Evolutionary conservation across 352 stramenopile species (phyloP).

Genomic region (Globisporangium orthogonon): DNA sequence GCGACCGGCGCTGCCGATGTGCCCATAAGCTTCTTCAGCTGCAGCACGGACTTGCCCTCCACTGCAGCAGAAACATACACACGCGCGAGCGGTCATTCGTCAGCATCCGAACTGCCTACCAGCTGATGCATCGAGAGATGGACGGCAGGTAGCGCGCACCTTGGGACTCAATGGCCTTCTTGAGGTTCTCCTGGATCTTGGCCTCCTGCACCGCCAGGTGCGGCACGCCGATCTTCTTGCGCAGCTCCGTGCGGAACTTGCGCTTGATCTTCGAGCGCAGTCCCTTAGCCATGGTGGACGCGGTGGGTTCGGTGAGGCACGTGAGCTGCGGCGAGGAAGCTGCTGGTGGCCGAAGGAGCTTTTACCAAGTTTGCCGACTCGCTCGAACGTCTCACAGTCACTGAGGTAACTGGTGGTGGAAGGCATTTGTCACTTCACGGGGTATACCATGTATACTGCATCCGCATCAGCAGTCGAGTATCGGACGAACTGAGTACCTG

Average conservation of each 20-base stretch:
- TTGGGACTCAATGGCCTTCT: slow-evolving; percentile 67
- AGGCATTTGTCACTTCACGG: too few relatives aligned
- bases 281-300: slow-evolving; percentile 74
- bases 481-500: too few relatives aligned
- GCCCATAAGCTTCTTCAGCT: slow-evolving; percentile 73
- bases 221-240: slow-evolving; percentile 73
- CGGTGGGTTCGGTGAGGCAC: neutral
- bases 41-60: slow-evolving; percentile 47
- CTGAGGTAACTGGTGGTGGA: too few relatives aligned
- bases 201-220: slow-evolving; percentile 63
- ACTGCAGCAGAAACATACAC: slow-evolving; percentile 6
- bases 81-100: neutral
- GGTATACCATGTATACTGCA: too few relatives aligned
- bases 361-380: too few relatives aligned
- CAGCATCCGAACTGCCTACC: too few relatives aligned
- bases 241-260: slow-evolving; percentile 83
- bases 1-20: slow-evolving; percentile 37
- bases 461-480: too few relatives aligned
- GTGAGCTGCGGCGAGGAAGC: too few relatives aligned
- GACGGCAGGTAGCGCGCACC: slow-evolving; percentile 18
- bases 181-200: slow-evolving; percentile 83
- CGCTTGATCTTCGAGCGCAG: slow-evolving; percentile 88
- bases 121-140: neutral
- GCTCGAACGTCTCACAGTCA: too few relatives aligned
- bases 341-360: too few relatives aligned